Evolutionary conservation across 208 protist genomes (phyloP).

Genomic region (Acanthamoeba divionensis): DNA sequence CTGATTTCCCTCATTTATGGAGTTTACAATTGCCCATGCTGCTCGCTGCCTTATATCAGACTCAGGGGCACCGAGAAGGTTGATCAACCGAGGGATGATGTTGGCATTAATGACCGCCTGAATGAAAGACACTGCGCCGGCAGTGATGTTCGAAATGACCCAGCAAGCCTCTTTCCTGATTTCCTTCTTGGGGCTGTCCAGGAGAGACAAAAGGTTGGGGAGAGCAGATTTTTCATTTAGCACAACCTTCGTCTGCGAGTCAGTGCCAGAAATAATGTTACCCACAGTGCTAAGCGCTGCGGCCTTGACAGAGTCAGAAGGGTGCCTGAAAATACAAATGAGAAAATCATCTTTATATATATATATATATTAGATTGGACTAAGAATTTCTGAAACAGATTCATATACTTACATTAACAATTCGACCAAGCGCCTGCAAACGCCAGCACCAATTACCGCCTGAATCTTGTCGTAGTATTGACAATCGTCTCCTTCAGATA

Average conservation of each 20-base stretch:
- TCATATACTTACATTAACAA: constrained; percentile 86
- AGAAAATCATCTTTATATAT: background rate
- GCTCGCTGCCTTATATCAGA: constrained; percentile 97
- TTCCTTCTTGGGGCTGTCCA: constrained; percentile 82
- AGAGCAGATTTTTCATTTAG: constrained; percentile 90
- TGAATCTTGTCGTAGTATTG: constrained; percentile 91
- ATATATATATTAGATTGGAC: background rate
- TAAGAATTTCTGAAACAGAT: background rate
- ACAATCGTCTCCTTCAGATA: constrained; percentile 94
- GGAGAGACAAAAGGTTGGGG: constrained; percentile 78
- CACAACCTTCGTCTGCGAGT: constrained; percentile 91
- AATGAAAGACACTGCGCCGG: constrained; percentile 91
- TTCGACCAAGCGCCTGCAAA: constrained; percentile 86
- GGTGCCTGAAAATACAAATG: constrained; percentile 56
- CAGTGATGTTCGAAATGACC: constrained; percentile 98
- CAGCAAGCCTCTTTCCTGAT: constrained; percentile 98
- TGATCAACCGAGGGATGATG: constrained; percentile 88
- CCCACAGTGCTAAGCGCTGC: constrained; percentile 94
- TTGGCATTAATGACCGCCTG: constrained; percentile 79
- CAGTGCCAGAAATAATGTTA: too few species aligned
- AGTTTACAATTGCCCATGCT: constrained; percentile 95
- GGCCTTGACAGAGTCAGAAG: constrained; percentile 81
- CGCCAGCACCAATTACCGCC: constrained; percentile 88
- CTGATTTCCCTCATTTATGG: constrained; percentile 86
- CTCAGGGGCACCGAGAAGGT: constrained; percentile 84